A percentile compares a stretch with the other conserved stretches of the same genome.
Evolutionary conservation across 306 rosid genomes (phyloP).

Genomic region (Styphnolobium japonicum): DNA sequence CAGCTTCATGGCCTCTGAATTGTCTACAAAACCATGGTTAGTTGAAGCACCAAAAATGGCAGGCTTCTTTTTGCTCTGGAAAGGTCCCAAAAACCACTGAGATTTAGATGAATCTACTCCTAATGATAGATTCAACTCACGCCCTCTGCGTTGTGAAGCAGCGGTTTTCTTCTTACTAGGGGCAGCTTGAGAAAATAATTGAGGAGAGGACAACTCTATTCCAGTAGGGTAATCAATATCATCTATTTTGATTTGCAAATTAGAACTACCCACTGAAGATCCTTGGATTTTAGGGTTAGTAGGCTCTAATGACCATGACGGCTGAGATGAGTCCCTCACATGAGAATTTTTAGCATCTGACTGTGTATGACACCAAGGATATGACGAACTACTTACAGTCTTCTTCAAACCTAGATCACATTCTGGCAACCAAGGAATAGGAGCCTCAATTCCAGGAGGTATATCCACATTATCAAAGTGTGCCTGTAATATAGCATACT

Average conservation of each 20-base stretch:
- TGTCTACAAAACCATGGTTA: conserved; percentile 18
- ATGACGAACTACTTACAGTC: conserved; percentile 38
- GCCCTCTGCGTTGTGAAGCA: conserved; percentile 33
- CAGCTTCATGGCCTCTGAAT: conserved; percentile 31
- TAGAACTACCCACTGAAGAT: conserved; percentile 25
- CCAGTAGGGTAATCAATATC: conserved; percentile 28
- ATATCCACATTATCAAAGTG: conserved; percentile 69
- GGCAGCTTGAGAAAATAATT: conserved; percentile 32
- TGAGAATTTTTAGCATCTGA: conserved; percentile 22
- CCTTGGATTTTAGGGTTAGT: conserved; percentile 18
- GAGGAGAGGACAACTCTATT: conserved; percentile 26
- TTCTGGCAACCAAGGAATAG: conserved; percentile 63
- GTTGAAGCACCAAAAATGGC: conserved; percentile 24
- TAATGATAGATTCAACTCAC: conserved; percentile 22
- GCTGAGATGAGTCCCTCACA: conserved; percentile 13
- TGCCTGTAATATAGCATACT: conserved; percentile 62
- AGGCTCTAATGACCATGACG: conserved; percentile 29
- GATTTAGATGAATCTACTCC: conserved; percentile 49
- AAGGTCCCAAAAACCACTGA: conserved; percentile 41
- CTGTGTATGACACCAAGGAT: conserved; percentile 15
- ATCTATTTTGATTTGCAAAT: conserved; percentile 33
- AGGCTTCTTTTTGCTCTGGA: conserved; percentile 42
- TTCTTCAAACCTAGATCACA: conserved; percentile 30
- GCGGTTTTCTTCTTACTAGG: conserved; percentile 42
- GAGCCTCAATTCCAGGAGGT: conserved; percentile 79